Evolutionary conservation across 1,284 basidiomycete species (phyloP), one percentile per base, ranked within the genome.

Genomic region (Meripilus lineatus): DNA sequence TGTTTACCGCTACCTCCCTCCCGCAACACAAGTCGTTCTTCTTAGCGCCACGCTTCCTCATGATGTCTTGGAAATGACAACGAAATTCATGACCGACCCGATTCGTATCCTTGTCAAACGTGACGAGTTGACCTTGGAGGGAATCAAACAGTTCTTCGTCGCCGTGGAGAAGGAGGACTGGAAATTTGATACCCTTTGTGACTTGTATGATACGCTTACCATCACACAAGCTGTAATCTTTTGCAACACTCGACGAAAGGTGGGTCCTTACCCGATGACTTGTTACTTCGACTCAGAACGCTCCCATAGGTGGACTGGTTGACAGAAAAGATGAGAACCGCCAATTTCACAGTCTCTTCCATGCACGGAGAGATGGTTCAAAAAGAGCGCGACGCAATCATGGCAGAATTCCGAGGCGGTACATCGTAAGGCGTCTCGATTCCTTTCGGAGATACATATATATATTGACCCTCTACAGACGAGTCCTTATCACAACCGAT

Each of bases 191-290:
- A 99, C 95, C 0, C 76, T 99, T 17, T 98, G 93, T 67, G 96
- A 99, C 68, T 69, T 95, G 42, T 99, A 99, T 70, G 96, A 99
- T 67, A 98, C 95, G 15, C 79, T 99, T 41, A 98, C 96, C 23
- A 99, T 99, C 67, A 99, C 96, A 1, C 96, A 99, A 75, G 95
- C 96, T 22, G 95, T 99, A 65, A 98, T 99, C 62, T 99, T 99
- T 75, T 99, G 96, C 72, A 99, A 99, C 72, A 99, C 95, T 4
- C 78, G 93, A 56, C 79, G 95, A 71, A 99, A 99, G 84, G 89
- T 85, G 43, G 26, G 72, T 54, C 17, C 44, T 8, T 28, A 18
- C 23, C 5, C 38, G 40, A 17, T 5, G 2, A 5, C 35, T 22
- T 42, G 10, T 37, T 22, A 38, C 13, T 32, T 14, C 22, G 15